Evolutionary conservation across 345 rosid genomes (phyloP).

Genomic region (Boechera divaricarpa): DNA sequence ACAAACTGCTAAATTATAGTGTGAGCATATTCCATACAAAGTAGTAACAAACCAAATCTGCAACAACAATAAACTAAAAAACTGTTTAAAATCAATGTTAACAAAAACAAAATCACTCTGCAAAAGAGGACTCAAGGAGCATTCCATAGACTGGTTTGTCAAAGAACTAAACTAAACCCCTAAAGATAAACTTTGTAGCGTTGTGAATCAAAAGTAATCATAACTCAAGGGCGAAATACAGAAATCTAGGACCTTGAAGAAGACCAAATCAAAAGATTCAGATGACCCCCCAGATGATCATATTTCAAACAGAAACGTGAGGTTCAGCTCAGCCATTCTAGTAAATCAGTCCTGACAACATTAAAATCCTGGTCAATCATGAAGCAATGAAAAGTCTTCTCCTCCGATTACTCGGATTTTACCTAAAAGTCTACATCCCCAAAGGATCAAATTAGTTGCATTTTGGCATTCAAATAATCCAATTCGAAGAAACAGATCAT

Average conservation of each 20-base stretch:
- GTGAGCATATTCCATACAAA: slow-evolving; percentile 6
- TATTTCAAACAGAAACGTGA: slow-evolving; percentile 7
- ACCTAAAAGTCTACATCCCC: neutral
- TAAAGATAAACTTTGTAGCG: no score
- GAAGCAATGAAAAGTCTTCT: slow-evolving; percentile 32
- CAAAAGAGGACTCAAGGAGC: no score
- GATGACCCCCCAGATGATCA: neutral
- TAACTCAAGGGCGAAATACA: neutral
- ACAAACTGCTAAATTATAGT: neutral
- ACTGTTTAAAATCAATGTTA: neutral
- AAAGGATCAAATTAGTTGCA: slow-evolving; percentile 2
- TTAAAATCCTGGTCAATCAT: slow-evolving; percentile 32
- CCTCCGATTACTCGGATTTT: neutral
- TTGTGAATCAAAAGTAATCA: no score
- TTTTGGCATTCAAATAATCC: neutral
- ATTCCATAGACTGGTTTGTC: no score
- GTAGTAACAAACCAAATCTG: slow-evolving; percentile 12
- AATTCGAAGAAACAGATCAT: slow-evolving; percentile 17
- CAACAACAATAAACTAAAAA: neutral
- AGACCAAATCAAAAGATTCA: slow-evolving; percentile 7
- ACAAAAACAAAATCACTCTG: neutral
- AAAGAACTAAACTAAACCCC: neutral
- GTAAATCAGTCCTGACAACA: neutral
- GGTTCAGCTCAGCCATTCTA: neutral
- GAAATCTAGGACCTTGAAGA: neutral